phyloP scores from a whole-genome alignment of 768 basidiomycete species.

The Russula sp. region DNA sequence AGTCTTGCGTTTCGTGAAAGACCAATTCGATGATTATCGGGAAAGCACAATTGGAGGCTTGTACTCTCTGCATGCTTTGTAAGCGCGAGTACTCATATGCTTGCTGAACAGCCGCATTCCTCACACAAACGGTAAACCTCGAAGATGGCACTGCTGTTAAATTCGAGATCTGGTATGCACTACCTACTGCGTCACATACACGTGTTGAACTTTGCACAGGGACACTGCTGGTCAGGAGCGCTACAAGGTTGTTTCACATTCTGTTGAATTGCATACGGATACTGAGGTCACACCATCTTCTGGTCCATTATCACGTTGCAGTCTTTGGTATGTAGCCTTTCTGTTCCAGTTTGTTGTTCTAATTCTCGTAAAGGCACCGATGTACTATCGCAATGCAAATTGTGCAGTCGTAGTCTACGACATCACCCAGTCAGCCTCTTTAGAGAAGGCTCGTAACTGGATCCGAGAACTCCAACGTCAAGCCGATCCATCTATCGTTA shows the following conservation, averaged over 20 bases:
- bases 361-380: constrained; percentile 62
- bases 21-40: constrained; percentile 93
- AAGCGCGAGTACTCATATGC: constrained; percentile 30
- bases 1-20: constrained; percentile 94
- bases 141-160: constrained; percentile 90
- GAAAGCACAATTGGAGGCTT: constrained; percentile 91
- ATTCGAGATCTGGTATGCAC: constrained; percentile 91
- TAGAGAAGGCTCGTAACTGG: constrained; percentile 96
- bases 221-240: constrained; percentile 96
- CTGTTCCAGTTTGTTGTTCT: neutral
- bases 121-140: constrained; percentile 94
- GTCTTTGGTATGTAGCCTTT: constrained; percentile 46
- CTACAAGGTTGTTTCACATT: constrained; percentile 59
- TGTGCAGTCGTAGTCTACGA: constrained; percentile 96
- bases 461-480: constrained; percentile 95
- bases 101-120: constrained; percentile 72
- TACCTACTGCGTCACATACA: neutral
- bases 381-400: constrained; percentile 96
- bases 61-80: constrained; percentile 14
- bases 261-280: constrained; percentile 29
- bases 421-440: constrained; percentile 86
- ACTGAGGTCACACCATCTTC: constrained; percentile 21
- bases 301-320: constrained; percentile 23
- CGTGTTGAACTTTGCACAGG: constrained; percentile 44
- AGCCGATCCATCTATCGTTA: constrained; percentile 95